Base-by-base conservation (phyloP, 805 yeast species). In the Wickerhamomyces queroliae region DNA sequence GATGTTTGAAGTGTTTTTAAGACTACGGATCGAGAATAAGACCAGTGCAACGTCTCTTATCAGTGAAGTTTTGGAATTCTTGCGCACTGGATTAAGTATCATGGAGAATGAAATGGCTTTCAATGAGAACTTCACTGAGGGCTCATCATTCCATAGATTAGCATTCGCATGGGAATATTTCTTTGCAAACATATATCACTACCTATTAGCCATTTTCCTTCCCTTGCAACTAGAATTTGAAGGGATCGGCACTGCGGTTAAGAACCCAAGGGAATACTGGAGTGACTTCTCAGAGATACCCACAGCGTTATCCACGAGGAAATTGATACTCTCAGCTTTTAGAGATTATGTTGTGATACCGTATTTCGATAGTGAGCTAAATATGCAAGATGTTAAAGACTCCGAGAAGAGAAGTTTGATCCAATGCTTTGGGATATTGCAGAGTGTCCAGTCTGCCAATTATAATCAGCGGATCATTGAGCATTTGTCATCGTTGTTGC, bases 371-470 rank as follows among this genome's bases (percentile, higher is more conserved):
- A 58, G 64, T 39, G 63, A 50, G 12, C 56, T 61, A 20, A 54
- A 55, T 23, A 53, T 66, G 12, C 56, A 55, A 27, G 56, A 53
- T 27, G 60, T 62, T 33, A 64, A 56, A 21, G 39, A 39, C 6
- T 28, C 28, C 4, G 69, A 60, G 18, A 65, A 68, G 21, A 53
- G 66, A 21, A 56, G 67, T 2, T 53, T 83, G 23, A 56, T 79
- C 10, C 86, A 80, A 50, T 83, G 91, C 49, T 72, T 81, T 46
- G 78, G 83, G 7, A 63, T 77, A 22, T 54, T 83, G 23, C 68
- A 72, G 17, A 66, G 77, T 1, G 67, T 78, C 3, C 72, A 72
- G 33, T 69, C 80, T 0, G 64, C 61, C 7, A 82, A 78, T 48
- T 72, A 72, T 18, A 70, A 73, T 41, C 89, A 81, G 49, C 64